Conservation (phyloP, 169 alveolate genomes). For the Plasmodium berghei region DNA sequence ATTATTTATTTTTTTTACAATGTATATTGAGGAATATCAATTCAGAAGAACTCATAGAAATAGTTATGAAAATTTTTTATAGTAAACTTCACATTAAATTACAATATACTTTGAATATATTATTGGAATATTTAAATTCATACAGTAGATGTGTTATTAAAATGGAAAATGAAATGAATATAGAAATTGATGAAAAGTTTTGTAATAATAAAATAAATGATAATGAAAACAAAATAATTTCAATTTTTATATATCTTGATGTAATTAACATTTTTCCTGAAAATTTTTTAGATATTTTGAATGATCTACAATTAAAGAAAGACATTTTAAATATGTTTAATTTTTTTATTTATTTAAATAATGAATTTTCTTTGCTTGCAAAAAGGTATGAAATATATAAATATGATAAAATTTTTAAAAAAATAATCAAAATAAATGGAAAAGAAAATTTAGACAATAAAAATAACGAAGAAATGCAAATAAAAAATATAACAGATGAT, state of each 20-base stretch:
- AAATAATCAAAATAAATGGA: not conserved
- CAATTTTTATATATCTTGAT: conserved; percentile 53
- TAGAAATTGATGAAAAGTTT: not conserved
- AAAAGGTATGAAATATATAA: conserved; percentile 30
- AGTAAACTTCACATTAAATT: conserved; percentile 22
- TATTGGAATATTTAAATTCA: conserved; percentile 39
- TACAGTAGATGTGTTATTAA: conserved; percentile 22
- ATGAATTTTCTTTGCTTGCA: conserved; percentile 49
- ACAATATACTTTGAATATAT: conserved; percentile 42
- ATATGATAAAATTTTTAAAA: conserved; percentile 11
- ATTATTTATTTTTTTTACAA: conserved; percentile 39
- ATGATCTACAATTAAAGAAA: conserved; percentile 41
- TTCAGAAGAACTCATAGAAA: conserved; percentile 18
- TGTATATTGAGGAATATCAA: conserved; percentile 18
- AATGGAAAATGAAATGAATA: not conserved
- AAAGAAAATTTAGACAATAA: too few relatives aligned
- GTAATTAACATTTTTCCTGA: conserved; percentile 29
- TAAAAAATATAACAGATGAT: too few relatives aligned
- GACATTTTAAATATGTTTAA: conserved; percentile 41
- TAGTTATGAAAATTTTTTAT: conserved; percentile 15
- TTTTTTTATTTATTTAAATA: conserved; percentile 46
- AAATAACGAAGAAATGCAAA: too few relatives aligned
- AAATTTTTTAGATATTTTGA: not conserved
- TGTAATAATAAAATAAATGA: not conserved
- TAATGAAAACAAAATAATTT: conserved; percentile 35